Base-by-base conservation (phyloP, 2,329 filamentous ascomycete species). In the Epichloe festucae region DNA sequence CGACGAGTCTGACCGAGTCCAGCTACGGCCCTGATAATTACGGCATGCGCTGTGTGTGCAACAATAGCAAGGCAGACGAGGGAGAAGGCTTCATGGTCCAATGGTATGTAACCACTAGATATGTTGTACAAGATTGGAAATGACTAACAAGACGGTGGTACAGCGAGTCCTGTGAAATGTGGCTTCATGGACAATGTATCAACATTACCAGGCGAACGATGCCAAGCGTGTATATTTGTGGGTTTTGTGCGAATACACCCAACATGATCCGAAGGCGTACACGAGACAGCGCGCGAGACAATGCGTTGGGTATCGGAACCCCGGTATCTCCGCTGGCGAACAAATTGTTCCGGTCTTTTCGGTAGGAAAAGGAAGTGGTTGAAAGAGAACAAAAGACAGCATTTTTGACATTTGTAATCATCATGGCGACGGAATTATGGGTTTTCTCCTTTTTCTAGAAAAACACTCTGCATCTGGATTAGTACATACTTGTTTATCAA, bases 121-220 rank as follows among this genome's bases (percentile, higher is more conserved):
- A 43, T 15, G 41, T 8, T n/a, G 2, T 14, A n/a, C 14, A 11
- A 40, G n/a, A 2, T 17, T 21, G 12, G 31, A 6, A 17, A 39
- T 31, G 41, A 19, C 43, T 51, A 38, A 51, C n/a, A 15, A n/a
- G 21, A 15, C 15, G 2, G 3, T 3, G 5, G 17, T 35, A 3
- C 31, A 84, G 80, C 59, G 76, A 82, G 65, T 79, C 78, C 23
- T 84, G 81, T 61, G 79, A 83, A 59, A 76, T 81, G 69, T 81
- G 76, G 73, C 74, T 83, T 34, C 81, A 84, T 60, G 78, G 77
- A n/a, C 72, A 71, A 52, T 84, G 81, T 61, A 72, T 82, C 58
- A 79, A 79, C 55, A 76, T 83, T 55, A 76, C 73, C 45, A 72
- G 72, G 46, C 71, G 74, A 52, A 73, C 72, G n/a, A 72, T 78